Base-by-base conservation (phyloP, 2,329 filamentous ascomycete species). In the Bertia moriformis region DNA sequence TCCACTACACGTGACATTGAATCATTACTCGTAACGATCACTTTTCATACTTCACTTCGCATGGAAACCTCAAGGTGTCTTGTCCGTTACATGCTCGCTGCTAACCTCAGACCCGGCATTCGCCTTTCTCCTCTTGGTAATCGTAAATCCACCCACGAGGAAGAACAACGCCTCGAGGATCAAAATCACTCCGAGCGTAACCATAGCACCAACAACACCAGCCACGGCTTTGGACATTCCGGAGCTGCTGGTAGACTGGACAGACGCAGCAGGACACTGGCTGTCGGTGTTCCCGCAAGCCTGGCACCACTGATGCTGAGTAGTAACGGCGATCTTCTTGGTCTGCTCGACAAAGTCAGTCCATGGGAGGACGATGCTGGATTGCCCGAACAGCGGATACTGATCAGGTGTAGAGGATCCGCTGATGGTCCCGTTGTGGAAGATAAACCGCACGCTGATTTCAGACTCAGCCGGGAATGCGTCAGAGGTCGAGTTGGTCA, bases 131-230 rank as follows among this genome's bases (percentile, higher is more conserved):
- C 22, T 69, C 53, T 63, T 69, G 39, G 65, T 62, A 15, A 71
- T 46, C 18, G 62, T 62, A 43, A 70, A 46, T 10, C 67, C 66
- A 4, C 56, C 60, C 4, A 64, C 13, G 14, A 59, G 47, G 49
- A 68, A 54, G 33, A 67, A 50, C 13, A 66, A 50, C 7, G 53
- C 62, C 51, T 68, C 58, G 15, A 66, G 27, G 13, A 57, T 61
- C 30, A 70, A 55, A 14, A 73, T 58, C 10, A 70, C 65, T 7
- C 61, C 60, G 4, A 74, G 55, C 0, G 70, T 71, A 27, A 83
- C 65, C 46, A 87, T 57, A 33, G 86, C 83, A 35, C 84, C 78
- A 38, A 93, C 87, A 4, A 89, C 84, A 39, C 86, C 85, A 0
- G 83, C 85, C n/a, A 88, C 75, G 4, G 73, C 68, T 27, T 67